These are phyloP conservation scores for Melampsora larici-populina DNA, from an alignment of 1,284 basidiomycete species.

Conservation along the genomic window DNA sequence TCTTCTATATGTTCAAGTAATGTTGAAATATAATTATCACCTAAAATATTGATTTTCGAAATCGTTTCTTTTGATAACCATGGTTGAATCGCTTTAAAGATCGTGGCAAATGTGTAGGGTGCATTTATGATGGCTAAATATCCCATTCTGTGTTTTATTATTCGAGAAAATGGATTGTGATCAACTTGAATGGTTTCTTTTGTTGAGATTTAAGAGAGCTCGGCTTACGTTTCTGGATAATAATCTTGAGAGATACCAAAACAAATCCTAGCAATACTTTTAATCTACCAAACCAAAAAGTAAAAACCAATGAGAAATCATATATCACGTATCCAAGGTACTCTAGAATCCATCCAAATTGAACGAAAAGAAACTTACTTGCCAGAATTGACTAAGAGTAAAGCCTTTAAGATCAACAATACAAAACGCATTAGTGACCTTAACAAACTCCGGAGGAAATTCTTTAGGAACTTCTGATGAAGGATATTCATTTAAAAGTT, in stretches of 20 bases:
- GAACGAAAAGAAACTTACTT: conserved; percentile 28
- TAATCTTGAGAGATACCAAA: conserved; percentile 45
- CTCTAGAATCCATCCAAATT: too few relatives aligned
- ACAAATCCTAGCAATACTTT: conserved; percentile 41
- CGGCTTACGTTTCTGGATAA: conserved; percentile 42
- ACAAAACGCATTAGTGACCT: conserved; percentile 42
- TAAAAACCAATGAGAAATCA: not conserved
- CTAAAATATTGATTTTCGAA: conserved; percentile 41
- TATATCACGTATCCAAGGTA: too few relatives aligned
- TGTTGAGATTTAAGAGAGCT: too few relatives aligned
- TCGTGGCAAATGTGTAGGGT: conserved; percentile 32
- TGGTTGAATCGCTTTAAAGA: conserved; percentile 40
- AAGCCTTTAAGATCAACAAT: conserved; percentile 45
- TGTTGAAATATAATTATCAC: conserved; percentile 31
- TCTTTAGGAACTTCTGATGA: not conserved
- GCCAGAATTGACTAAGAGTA: conserved; percentile 44
- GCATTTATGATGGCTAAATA: conserved; percentile 42
- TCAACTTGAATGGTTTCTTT: too few relatives aligned
- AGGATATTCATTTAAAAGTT: not conserved
- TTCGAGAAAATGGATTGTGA: too few relatives aligned
- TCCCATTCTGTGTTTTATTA: conserved; percentile 23
- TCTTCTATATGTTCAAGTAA: conserved; percentile 36
- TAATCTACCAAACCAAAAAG: conserved; percentile 30
- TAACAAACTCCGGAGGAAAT: not conserved
- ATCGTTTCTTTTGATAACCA: conserved; percentile 43